Evolutionary conservation across 2,329 filamentous ascomycete species (phyloP), one percentile per base, ranked within the genome.

Genomic region (Bertia moriformis): DNA sequence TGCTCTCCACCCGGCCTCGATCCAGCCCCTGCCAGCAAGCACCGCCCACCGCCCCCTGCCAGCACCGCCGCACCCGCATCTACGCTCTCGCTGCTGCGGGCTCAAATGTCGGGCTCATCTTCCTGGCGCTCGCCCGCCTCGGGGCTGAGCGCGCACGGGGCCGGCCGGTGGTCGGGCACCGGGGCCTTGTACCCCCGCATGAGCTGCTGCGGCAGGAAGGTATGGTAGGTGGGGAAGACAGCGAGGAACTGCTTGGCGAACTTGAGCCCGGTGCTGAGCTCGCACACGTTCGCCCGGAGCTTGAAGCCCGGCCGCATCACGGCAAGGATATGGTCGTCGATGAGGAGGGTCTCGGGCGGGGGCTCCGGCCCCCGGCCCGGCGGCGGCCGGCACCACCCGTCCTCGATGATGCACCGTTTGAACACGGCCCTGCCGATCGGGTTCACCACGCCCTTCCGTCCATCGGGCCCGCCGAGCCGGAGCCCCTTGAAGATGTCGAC

Each of bases 121-220:
- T n/a, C n/a, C n/a, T n/a, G n/a, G 7, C n/a, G 7, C 22, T 27
- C 22, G 7, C n/a, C 22, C n/a, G 22, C 22, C 7, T 52, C 51
- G 2, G 48, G 53, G 38, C 66, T 48, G 10, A 61, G 48, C 2
- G 65, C 55, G 1, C 65, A 71, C 3, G 61, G 65, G 2, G 63
- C 58, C 3, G 63, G 62, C 1, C 68, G 62, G 13, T 65, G 56
- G 19, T 61, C 61, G 1, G 47, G 48, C 2, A 51, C 51, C 0
- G 78, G 78, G 18, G 69, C 58, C 53, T 76, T 83, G 67, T 72
- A 87, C 14, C 65, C 55, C 17, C 65, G 48, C 78, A 88, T 83
- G 45, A 83, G 59, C 46, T 79, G 72, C 52, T 88, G 84, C 1
- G 72, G 68, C 18, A 87, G 59, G 41, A 74, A 73, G 0, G 63